Base-by-base conservation (phyloP, 2,329 filamentous ascomycete species). In the Aureobasidium sp. region DNA sequence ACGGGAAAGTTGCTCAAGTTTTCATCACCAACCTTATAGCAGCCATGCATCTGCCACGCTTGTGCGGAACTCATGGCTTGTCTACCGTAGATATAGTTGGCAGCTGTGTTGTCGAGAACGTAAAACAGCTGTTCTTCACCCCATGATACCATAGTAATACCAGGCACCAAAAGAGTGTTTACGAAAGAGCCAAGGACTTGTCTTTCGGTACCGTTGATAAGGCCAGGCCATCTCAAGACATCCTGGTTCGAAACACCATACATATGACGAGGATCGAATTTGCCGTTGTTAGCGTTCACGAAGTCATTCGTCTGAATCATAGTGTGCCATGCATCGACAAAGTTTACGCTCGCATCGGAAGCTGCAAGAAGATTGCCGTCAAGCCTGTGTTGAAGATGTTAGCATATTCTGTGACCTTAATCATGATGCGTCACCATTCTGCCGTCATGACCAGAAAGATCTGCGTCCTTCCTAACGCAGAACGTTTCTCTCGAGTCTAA, bases 111-210 rank as follows among this genome's bases (percentile, higher is more conserved):
- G 61, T 85, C 82, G 2, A 84, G 67, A 0, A 83, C 68, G 59
- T 84, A 84, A 56, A 80, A 81, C 0, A 76, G 78, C 65, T 85
- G 82, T 61, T 85, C 82, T 62, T 85, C 82, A 16, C 82, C 81
- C 78, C 79, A 85, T 14, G 78, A 72, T 14, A 83, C 66, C 25
- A 81, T 63, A 0, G 81, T 79, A 25, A 83, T 80, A 14, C 81
- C 81, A 1, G 81, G 81, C 62, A 84, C 71, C 41, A 80, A 69
- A 47, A 84, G 62, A 0, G 79, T 80, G 1, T 78, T 79, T 39
- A 84, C 72, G 59, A 80, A 83, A 14, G 78, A 69, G 4, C 74
- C 81, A 4, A 84, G 65, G 6, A 83, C 67, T 62, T 80, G 76
- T 39, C 78, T 73, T 59, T 82, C 71, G 0, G 77, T 77, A 3